Conservation (phyloP, 495 filamentous ascomycete genomes). For the Immersiella caudata region DNA sequence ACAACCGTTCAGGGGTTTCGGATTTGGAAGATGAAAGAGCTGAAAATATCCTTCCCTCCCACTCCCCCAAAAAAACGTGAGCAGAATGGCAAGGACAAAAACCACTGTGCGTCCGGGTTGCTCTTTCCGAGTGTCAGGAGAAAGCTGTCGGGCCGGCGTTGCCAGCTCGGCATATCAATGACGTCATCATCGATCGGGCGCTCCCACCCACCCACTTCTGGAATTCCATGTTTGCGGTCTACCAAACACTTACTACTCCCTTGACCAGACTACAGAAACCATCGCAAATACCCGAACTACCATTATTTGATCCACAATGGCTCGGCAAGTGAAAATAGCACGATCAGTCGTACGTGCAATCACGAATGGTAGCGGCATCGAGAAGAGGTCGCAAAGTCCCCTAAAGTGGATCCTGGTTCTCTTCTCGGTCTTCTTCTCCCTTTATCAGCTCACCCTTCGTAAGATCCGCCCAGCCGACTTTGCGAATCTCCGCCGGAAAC, state of each 20-base stretch:
- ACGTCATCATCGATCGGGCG: conserved; percentile 7
- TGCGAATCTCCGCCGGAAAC: conserved; percentile 32
- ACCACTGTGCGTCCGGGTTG: background rate
- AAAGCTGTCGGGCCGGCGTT: background rate
- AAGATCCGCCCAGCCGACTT: conserved; percentile 47
- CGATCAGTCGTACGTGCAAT: conserved; percentile 44
- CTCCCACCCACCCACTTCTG: background rate
- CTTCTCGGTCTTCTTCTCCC: conserved; percentile 40
- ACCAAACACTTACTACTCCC: background rate
- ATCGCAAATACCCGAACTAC: background rate
- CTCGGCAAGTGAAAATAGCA: conserved; percentile 35
- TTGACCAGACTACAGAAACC: background rate
- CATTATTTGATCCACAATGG: conserved; percentile 21
- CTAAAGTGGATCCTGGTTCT: conserved; percentile 33
- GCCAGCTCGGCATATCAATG: background rate
- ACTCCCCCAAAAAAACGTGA: too few species aligned
- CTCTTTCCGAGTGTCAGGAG: background rate
- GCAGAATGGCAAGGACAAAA: background rate
- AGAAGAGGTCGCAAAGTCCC: conserved; percentile 18
- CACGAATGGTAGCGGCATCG: conserved; percentile 28
- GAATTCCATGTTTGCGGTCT: background rate
- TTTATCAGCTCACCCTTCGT: conserved; percentile 42
- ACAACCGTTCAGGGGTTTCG: too few species aligned
- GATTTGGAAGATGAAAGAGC: too few species aligned
- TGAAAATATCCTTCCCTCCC: too few species aligned